Base-by-base conservation (phyloP, 257 asterid genomes). In the Ophiorrhiza pumila region DNA sequence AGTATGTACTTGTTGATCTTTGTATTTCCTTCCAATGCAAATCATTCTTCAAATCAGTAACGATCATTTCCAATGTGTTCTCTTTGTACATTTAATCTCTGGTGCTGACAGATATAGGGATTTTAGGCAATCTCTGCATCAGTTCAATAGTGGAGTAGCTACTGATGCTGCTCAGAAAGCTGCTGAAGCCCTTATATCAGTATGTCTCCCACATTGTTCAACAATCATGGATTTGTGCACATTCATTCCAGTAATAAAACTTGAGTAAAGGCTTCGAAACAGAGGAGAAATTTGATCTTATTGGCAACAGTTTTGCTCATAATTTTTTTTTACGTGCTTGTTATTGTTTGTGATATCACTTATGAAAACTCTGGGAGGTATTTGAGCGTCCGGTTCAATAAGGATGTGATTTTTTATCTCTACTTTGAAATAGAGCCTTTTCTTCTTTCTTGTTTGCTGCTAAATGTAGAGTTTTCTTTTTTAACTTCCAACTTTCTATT, bases 101-200 rank as follows among this genome's bases (percentile, higher is more conserved):
- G 42, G 61, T 75, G 82, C 43, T 79, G 64, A 71, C 93, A 93
- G 98, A 87, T 93, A 89, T 72, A 83, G n/a, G n/a, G n/a, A n/a
- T n/a, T n/a, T n/a, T n/a, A n/a, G n/a, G n/a, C n/a, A n/a, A n/a
- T n/a, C n/a, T n/a, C n/a, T n/a, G n/a, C n/a, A n/a, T n/a, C n/a
- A n/a, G n/a, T n/a, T n/a, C n/a, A n/a, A n/a, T n/a, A 89, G 80
- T 32, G 88, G 88, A 71, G 63, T 68, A 71, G 80, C 92, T 71
- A 74, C 74, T 41, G 96, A 83, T 75, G 87, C 84, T 77, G 91
- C 96, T 56, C 52, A 77, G 71, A 89, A 79, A 83, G 93, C 98
- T 78, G 90, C 91, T 14, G 97, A 89, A 76, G 85, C 90, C 50
- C 93, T 93, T n/a, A 73, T 91, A 74, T 83, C 88, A n/a, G 98